phyloP scores from a whole-genome alignment of 441 rosid species.

The Euphorbia schlechtendalii region DNA sequence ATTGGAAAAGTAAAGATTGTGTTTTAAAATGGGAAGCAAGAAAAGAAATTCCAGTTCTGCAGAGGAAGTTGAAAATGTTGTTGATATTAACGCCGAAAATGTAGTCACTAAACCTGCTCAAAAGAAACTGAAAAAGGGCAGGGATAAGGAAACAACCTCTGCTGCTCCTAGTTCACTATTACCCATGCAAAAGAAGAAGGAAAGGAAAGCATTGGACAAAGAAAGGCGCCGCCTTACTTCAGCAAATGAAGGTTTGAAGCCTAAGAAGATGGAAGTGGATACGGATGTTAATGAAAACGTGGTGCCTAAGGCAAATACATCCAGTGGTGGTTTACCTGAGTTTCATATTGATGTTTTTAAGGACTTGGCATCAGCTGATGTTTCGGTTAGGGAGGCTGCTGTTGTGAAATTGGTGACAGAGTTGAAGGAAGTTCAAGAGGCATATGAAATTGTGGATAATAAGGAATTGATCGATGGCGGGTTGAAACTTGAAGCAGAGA shows the following conservation, averaged over 20 bases:
- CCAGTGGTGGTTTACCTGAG: constrained; percentile 40
- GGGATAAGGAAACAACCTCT: constrained; percentile 23
- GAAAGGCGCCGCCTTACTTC: constrained; percentile 2
- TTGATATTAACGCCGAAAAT: constrained; percentile 14
- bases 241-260: constrained; percentile 12
- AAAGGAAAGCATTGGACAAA: constrained; percentile 26
- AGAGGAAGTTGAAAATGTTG: constrained; percentile 26
- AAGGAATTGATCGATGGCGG: constrained; percentile 50
- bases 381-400: constrained; percentile 50
- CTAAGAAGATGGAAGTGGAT: constrained; percentile 18
- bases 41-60: constrained; percentile 37
- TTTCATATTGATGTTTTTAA: constrained; percentile 67
- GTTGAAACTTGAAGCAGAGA: constrained; percentile 72
- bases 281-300: constrained; percentile 21
- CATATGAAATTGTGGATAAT: constrained; percentile 41
- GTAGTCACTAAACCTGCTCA: constrained; percentile 21
- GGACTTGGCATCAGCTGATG: constrained; percentile 61
- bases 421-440: constrained; percentile 69
- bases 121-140: constrained; percentile 41
- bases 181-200: too few relatives aligned
- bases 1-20: not conserved
- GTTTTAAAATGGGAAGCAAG: constrained; percentile 48
- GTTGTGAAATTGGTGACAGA: constrained; percentile 57
- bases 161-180: constrained; percentile 23
- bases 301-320: constrained; percentile 26